Evolutionary conservation across 2,329 filamentous ascomycete species (phyloP).

Genomic region (Colletotrichum musicola): DNA sequence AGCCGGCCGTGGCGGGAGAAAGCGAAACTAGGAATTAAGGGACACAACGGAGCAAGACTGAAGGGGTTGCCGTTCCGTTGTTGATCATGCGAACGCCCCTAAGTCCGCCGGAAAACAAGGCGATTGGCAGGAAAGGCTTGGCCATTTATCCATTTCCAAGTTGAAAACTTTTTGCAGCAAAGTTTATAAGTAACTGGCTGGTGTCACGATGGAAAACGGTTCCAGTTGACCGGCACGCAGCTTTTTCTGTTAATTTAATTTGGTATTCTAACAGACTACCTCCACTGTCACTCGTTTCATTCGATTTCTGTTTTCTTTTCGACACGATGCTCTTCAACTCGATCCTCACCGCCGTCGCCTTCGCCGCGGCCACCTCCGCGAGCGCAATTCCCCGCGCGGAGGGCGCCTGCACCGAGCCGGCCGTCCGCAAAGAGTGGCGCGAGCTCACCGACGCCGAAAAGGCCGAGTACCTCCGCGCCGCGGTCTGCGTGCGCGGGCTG

Average conservation of each 20-base stretch:
- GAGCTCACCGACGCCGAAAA: constrained; percentile 39
- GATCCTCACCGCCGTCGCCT: background rate
- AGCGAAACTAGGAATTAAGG: no score
- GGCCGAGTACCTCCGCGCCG: constrained; percentile 40
- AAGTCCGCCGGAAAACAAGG: no score
- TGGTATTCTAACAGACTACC: background rate
- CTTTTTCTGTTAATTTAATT: background rate
- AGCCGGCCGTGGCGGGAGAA: no score
- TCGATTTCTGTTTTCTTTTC: background rate
- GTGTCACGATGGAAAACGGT: no score
- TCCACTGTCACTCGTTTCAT: background rate
- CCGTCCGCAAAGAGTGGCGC: constrained; percentile 41
- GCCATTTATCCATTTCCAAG: no score
- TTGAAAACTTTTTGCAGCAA: no score
- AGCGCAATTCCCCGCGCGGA: constrained; percentile 20
- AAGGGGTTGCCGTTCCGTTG: no score
- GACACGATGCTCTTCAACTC: constrained; percentile 22
- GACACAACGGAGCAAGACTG: no score
- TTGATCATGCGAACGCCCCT: no score
- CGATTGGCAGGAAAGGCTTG: no score
- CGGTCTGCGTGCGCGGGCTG: constrained; percentile 36
- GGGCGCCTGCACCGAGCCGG: constrained; percentile 34
- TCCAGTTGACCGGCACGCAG: no score
- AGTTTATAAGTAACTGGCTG: no score
- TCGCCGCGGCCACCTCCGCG: constrained; percentile 16